Base-by-base conservation (phyloP, 345 rosid species). In the Murraya paniculata region DNA sequence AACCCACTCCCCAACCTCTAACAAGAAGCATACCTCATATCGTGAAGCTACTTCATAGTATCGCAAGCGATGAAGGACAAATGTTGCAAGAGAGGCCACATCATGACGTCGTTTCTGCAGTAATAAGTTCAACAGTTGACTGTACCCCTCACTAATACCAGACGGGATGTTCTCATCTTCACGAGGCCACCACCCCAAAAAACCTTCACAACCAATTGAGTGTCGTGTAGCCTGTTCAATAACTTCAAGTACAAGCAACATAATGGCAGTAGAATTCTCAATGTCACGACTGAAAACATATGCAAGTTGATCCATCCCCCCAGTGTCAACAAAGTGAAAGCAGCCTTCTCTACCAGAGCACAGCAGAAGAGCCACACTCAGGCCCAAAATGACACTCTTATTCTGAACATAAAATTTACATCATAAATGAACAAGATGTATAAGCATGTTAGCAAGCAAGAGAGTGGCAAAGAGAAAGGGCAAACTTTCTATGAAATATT, bases 151-250 rank as follows among this genome's bases (percentile, higher is more conserved):
- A 84, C 99, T 95, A 68, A 75, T 79, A 70, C 94, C 84, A 82
- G 90, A 85, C 28, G 99, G 97, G 57, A 94, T 81, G 58, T 72
- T 84, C 80, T 88, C 94, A 83, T 94, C 91, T 86, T 91, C 91
- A 74, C 95, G 98, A 79, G 94, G 98, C 97, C 98, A 95, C 99
- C 99, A 95, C 68, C 98, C 98, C 77, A 95, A 82, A 83, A 91
- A 86, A 65, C 95, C 95, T 81, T 95, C 98, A 82, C 99, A 95
- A 10, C 98, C 99, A 85, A 94, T 82, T 41, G 98, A 87, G 88
- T 93, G 90, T 27, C 91, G 88, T 56, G 97, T 93, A 78, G 99
- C 97, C 86, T 85, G 98, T 92, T 94, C 98, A 74, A 88, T 77
- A 74, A 89, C 98, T 89, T 92, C 97, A 82, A 93, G 94, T 55